phyloP scores from a whole-genome alignment of 805 yeast genomes.

The Candida multigemmis region DNA sequence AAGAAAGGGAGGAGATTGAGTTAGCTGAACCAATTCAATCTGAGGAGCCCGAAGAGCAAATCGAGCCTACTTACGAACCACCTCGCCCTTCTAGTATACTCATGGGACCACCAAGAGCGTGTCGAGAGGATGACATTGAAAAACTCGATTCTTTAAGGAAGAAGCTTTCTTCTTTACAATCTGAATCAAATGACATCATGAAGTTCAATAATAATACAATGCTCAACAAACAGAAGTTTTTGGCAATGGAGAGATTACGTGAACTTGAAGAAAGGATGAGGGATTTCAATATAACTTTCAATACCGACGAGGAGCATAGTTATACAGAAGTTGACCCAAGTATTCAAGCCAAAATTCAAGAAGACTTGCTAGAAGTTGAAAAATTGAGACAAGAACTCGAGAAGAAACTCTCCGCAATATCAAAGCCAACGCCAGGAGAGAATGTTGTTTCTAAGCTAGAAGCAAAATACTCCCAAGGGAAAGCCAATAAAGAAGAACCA shows the following conservation, averaged over 20 bases:
- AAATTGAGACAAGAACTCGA: conserved; percentile 30
- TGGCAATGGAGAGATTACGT: conserved; percentile 64
- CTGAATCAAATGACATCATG: conserved; percentile 68
- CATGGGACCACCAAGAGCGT: conserved; percentile 29
- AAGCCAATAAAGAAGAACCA: conserved; percentile 8
- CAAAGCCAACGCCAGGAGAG: conserved; percentile 5
- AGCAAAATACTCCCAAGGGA: conserved; percentile 37
- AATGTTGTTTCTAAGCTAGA: conserved; percentile 25
- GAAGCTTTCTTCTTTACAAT: conserved; percentile 53
- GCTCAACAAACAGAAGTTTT: conserved; percentile 48
- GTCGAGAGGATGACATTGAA: conserved; percentile 41
- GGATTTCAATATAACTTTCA: conserved; percentile 53
- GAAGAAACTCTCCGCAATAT: conserved; percentile 21
- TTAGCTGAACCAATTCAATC: conserved; percentile 6
- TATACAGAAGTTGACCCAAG: conserved; percentile 20
- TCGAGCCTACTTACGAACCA: conserved; percentile 6
- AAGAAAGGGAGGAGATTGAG: conserved; percentile 6
- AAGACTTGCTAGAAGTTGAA: conserved; percentile 34
- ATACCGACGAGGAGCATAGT: conserved; percentile 9
- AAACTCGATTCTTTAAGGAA: conserved; percentile 48
- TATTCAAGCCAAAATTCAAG: conserved; percentile 27
- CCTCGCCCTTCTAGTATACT: conserved; percentile 11
- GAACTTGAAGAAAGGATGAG: conserved; percentile 62
- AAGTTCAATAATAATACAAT: conserved; percentile 56
- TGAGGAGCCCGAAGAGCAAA: conserved; percentile 8